These are phyloP conservation scores for Paramecium sexaurelia DNA, from an alignment of 73 alveolate species.

Conservation along the genomic window DNA sequence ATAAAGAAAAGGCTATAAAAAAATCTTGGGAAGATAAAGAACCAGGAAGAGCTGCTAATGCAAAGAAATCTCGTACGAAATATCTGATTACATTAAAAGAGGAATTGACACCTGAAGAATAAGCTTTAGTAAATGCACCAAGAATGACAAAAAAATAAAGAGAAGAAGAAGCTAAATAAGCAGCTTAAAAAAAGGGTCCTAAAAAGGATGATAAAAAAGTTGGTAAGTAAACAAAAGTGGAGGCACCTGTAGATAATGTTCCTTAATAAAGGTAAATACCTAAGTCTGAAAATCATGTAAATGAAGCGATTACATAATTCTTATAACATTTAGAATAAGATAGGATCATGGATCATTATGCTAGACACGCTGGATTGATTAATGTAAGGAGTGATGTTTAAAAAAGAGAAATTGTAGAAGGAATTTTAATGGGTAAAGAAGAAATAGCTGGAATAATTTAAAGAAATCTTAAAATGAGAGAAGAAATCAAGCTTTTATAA, in stretches of 20 bases:
- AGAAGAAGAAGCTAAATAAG: constrained; percentile 51
- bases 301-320: constrained; percentile 55
- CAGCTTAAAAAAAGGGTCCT: constrained; percentile 60
- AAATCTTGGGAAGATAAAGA: constrained; percentile 96
- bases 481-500: constrained; percentile 52
- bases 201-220: constrained; percentile 65
- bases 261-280: constrained; percentile 45
- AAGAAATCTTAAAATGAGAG: constrained; percentile 65
- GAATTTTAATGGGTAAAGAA: constrained; percentile 64
- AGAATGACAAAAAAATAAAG: constrained; percentile 67
- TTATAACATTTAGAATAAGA: constrained; percentile 62
- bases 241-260: constrained; percentile 16
- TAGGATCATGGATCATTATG: constrained; percentile 63
- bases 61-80: constrained; percentile 90
- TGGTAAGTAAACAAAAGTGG: constrained; percentile 57
- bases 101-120: constrained; percentile 71
- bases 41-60: constrained; percentile 98
- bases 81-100: constrained; percentile 80
- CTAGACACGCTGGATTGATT: constrained; percentile 68
- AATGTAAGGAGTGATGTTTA: constrained; percentile 60
- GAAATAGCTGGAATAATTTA: constrained; percentile 54
- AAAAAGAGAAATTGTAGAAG: constrained; percentile 64
- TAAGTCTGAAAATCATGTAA: constrained; percentile 36
- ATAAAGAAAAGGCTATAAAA: constrained; percentile 91
- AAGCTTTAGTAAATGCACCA: constrained; percentile 54